A percentile compares a stretch with the other conserved stretches of the same genome.
Evolutionary conservation across 352 stramenopile genomes (phyloP).

Genomic region (Achlya hypogyna): DNA sequence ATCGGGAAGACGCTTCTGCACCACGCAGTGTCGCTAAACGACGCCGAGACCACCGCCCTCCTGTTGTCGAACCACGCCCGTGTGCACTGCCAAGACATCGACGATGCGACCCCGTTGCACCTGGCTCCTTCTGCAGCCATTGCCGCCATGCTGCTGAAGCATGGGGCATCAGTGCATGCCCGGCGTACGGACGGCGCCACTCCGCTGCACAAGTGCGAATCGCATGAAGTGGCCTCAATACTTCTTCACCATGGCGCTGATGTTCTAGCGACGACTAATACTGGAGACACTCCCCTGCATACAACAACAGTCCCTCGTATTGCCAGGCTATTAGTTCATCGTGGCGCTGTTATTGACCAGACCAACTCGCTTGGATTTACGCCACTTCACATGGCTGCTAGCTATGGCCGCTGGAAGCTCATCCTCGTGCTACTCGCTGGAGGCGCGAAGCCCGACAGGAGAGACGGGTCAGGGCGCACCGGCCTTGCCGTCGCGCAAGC

Average conservation of each 20-base stretch:
- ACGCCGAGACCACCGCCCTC: neutral
- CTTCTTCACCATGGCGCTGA: conserved; percentile 3
- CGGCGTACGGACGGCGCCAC: conserved; percentile 5
- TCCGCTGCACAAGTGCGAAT: conserved; percentile 9
- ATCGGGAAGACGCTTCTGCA: conserved; percentile 9
- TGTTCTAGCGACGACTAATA: neutral
- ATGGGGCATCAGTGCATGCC: neutral
- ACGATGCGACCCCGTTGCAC: conserved; percentile 9
- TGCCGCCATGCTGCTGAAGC: neutral
- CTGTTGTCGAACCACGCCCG: neutral
- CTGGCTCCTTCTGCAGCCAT: neutral
- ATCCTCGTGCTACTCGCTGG: neutral
- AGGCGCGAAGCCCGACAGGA: neutral
- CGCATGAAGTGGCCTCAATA: neutral
- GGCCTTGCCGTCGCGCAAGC: neutral
- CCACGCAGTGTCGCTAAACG: neutral
- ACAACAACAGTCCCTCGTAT: neutral
- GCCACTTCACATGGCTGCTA: conserved; percentile 7
- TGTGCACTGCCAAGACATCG: neutral
- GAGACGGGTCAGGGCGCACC: neutral
- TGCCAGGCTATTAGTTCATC: neutral
- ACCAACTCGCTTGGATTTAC: neutral
- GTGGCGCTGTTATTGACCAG: neutral
- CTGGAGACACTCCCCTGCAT: conserved; percentile 10
- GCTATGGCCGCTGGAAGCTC: conserved; percentile 14